Conservation (phyloP, 768 basidiomycete species). For the Boletus barrowsii region DNA sequence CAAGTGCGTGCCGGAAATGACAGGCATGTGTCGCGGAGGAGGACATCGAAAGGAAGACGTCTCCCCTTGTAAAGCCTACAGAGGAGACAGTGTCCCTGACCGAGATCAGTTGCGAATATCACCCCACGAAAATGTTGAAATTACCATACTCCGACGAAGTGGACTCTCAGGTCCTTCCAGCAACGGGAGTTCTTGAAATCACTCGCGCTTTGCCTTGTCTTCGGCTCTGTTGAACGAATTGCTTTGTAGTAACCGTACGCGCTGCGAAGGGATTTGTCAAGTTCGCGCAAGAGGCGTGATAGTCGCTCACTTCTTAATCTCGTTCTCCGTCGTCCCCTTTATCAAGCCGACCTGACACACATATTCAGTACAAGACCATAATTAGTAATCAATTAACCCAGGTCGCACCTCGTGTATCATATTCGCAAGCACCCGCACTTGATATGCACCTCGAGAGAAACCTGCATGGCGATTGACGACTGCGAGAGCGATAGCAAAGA, state of each 20-base stretch:
- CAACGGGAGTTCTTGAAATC: slow-evolving; percentile 42
- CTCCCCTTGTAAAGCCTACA: slow-evolving; percentile 2
- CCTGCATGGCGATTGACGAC: slow-evolving; percentile 11
- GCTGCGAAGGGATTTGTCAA: background rate
- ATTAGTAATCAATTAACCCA: background rate
- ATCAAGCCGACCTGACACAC: slow-evolving; percentile 1
- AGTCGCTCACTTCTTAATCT: slow-evolving; percentile 13
- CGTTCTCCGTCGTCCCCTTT: slow-evolving; percentile 19
- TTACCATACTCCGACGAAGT: slow-evolving; percentile 6
- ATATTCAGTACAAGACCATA: background rate
- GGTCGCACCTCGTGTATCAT: slow-evolving; percentile 37
- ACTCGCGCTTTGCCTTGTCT: slow-evolving; percentile 10
- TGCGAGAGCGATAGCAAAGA: background rate
- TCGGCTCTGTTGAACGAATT: slow-evolving; percentile 9
- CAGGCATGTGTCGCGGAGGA: slow-evolving; percentile 2
- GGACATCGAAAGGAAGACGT: slow-evolving; percentile 2
- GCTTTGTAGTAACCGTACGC: slow-evolving; percentile 11
- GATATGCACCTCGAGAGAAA: slow-evolving; percentile 45
- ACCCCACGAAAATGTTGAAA: background rate
- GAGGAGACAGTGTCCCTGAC: slow-evolving; percentile 15
- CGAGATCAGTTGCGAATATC: background rate
- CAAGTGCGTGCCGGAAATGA: slow-evolving; percentile 15
- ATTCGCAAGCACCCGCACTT: slow-evolving; percentile 38
- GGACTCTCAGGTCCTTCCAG: slow-evolving; percentile 2
- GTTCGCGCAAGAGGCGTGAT: background rate